These are phyloP conservation scores for Diaporthe sp. DNA, from an alignment of 2,329 filamentous ascomycete species.

Conservation along the genomic window DNA sequence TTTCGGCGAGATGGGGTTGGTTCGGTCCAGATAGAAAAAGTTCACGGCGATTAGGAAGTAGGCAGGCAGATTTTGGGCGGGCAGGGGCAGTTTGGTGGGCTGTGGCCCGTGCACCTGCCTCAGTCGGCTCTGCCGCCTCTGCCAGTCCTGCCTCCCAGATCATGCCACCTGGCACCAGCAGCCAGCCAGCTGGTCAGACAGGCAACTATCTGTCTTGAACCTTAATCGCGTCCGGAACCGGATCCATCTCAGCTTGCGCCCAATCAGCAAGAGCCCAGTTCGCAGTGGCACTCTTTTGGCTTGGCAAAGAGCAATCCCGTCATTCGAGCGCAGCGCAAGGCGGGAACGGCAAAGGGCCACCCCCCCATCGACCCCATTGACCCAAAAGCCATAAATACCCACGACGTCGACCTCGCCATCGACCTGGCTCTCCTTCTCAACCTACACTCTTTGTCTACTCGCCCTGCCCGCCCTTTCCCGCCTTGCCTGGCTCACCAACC, in stretches of 20 bases:
- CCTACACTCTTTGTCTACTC: constrained; percentile 34
- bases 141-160: not conserved
- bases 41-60: constrained; percentile 38
- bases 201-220: not conserved
- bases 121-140: not conserved
- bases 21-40: constrained; percentile 44
- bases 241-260: constrained; percentile 3
- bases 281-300: constrained; percentile 29
- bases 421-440: constrained; percentile 9
- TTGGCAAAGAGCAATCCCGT: constrained; percentile 34
- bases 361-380: constrained; percentile 7
- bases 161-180: constrained; percentile 5
- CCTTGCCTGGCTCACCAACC: not conserved
- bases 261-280: constrained; percentile 28
- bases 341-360: constrained; percentile 15
- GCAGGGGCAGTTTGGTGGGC: constrained; percentile 39
- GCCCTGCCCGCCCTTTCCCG: constrained; percentile 17
- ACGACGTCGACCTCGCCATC: constrained; percentile 31
- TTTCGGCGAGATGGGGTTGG: constrained; percentile 41
- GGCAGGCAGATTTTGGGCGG: constrained; percentile 43
- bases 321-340: constrained; percentile 34
- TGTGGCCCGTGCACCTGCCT: constrained; percentile 17
- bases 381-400: constrained; percentile 40
- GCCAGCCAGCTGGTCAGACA: not conserved
- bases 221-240: constrained; percentile 23